A percentile compares a stretch with the other conserved stretches of the same genome.
Evolutionary conservation across 306 rosid species (phyloP).

Genomic region (Rosa persica): DNA sequence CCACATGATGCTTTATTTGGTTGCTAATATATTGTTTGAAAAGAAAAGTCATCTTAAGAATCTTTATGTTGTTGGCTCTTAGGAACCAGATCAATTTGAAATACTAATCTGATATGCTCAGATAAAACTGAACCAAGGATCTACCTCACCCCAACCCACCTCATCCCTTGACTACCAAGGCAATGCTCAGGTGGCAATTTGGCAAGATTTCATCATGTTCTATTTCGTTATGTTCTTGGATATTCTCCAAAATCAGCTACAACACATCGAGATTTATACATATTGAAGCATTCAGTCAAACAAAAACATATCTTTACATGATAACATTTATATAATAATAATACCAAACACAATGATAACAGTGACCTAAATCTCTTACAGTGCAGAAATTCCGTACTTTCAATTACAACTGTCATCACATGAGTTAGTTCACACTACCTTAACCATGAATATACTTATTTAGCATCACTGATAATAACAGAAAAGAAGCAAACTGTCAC

Average conservation of each 20-base stretch:
- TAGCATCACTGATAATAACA: neutral
- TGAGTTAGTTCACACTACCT: neutral
- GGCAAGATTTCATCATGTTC: neutral
- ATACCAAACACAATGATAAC: neutral
- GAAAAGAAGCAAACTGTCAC: constrained; percentile 8
- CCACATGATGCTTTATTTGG: neutral
- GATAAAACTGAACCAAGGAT: neutral
- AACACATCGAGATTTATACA: neutral
- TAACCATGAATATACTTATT: neutral
- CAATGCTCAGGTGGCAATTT: neutral
- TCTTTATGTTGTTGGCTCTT: neutral
- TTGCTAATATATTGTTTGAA: neutral
- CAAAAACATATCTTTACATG: neutral
- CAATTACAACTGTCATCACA: neutral
- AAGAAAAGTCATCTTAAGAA: constrained; percentile 1
- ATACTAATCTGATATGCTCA: neutral
- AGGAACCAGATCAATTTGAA: neutral
- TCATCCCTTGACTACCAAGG: neutral
- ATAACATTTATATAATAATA: neutral
- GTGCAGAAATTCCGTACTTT: neutral
- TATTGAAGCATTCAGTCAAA: neutral
- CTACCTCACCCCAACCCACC: neutral
- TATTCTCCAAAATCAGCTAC: neutral
- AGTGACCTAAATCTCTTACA: neutral
- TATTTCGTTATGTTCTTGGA: neutral